Evolutionary conservation across 1,284 basidiomycete genomes (phyloP).

Genomic region (Athelia sp.): DNA sequence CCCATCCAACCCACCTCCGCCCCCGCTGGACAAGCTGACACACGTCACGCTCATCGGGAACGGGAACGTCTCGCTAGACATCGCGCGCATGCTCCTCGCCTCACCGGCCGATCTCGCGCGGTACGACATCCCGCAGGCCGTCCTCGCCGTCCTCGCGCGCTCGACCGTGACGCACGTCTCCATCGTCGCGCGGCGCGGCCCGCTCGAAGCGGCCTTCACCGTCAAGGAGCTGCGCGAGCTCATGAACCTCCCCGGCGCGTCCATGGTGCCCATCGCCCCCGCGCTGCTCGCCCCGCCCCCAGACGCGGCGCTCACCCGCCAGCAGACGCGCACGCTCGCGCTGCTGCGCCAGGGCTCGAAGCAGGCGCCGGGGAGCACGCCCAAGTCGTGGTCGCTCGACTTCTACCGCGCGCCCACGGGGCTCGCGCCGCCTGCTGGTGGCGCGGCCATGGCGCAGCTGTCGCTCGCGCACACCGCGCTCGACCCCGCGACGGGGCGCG

Average conservation of each 20-base stretch:
- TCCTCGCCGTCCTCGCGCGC: conserved; percentile 64
- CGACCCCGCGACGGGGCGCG: conserved; percentile 43
- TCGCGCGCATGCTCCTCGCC: conserved; percentile 86
- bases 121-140: conserved; percentile 80
- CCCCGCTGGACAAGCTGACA: conserved; percentile 53
- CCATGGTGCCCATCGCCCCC: conserved; percentile 57
- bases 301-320: conserved; percentile 43
- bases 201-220: conserved; percentile 88
- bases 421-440: conserved; percentile 30
- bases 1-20: conserved; percentile 57
- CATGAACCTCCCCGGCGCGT: conserved; percentile 69
- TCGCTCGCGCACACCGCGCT: conserved; percentile 59
- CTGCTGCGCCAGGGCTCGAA: conserved; percentile 69
- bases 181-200: conserved; percentile 84
- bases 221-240: conserved; percentile 94
- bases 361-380: conserved; percentile 37
- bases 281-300: conserved; percentile 36
- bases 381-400: conserved; percentile 75
- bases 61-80: conserved; percentile 94
- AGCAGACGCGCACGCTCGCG: conserved; percentile 63
- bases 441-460: conserved; percentile 21
- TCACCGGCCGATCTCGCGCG: conserved; percentile 55
- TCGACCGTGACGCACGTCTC: conserved; percentile 75
- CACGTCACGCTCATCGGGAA: conserved; percentile 90
- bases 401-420: conserved; percentile 73